A percentile compares a stretch with the other conserved stretches of the same genome.
Evolutionary conservation across 225 moss, liverwort and hornwort species (phyloP).

Genomic region (Rhytidiadelphus loreus): DNA sequence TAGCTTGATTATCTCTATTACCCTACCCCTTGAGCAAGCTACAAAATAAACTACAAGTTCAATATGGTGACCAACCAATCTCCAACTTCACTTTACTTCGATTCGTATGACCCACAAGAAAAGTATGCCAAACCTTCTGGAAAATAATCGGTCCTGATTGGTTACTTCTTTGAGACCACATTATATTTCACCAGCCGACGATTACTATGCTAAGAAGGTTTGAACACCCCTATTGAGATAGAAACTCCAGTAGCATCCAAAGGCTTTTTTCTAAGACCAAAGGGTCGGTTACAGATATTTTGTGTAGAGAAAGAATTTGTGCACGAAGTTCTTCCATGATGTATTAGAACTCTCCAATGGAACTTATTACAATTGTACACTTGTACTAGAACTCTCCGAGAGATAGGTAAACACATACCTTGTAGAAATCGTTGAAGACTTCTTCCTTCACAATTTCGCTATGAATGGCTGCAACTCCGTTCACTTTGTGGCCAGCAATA

Average conservation of each 20-base stretch:
- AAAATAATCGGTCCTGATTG: not conserved
- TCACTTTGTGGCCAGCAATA: slow-evolving; percentile 81
- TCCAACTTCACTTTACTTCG: not conserved
- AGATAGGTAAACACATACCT: slow-evolving; percentile 27
- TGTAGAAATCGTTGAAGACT: slow-evolving; percentile 89
- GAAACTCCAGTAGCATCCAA: not conserved
- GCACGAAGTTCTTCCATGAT: not conserved
- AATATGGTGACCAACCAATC: not conserved
- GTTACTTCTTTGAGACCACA: not conserved
- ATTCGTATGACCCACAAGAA: not conserved
- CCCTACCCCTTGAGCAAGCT: not conserved
- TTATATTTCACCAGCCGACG: not conserved
- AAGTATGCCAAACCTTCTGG: not conserved
- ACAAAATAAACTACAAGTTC: not conserved
- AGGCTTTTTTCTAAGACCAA: not conserved
- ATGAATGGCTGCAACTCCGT: slow-evolving; percentile 94
- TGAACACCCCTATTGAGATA: not conserved
- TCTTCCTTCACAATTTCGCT: slow-evolving; percentile 86
- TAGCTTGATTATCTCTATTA: not conserved
- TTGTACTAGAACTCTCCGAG: not conserved
- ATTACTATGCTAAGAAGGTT: not conserved
- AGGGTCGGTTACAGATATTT: not conserved
- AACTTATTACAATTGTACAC: not conserved
- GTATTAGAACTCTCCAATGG: not conserved
- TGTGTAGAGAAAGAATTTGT: not conserved